Base-by-base conservation (phyloP, 176 grass and related monocot species). In the Ensete ventricosum region DNA sequence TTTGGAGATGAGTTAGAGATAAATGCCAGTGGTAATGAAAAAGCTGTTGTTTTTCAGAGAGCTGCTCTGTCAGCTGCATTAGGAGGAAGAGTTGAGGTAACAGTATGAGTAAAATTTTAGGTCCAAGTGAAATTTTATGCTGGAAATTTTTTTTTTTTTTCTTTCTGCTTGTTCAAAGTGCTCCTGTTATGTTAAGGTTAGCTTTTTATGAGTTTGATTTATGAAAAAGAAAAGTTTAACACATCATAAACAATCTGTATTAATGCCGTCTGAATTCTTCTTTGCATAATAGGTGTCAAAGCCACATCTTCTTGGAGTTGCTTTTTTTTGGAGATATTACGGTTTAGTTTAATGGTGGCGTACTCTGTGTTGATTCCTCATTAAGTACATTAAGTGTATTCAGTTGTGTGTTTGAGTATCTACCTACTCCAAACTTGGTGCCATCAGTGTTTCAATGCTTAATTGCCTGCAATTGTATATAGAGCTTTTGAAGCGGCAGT, bases 101-200 rank as follows among this genome's bases (percentile, higher is more conserved):
- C 94, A 76, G 85, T 88, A 98, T 93, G 94, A 89, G 76, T 82
- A 93, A 88, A 77, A 98, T 98, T 89, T 98, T 90, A 98, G 95
- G 95, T 98, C 83, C 22, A 79, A 25, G 11, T 73, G 73, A 73
- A 78, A 70, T 80, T 81, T 84, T 76, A 68, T 21, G 67, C 7
- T 67, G 25, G 13, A 66, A 66, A 14, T 52, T 9, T 1, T 27
- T 27, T 27, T 2, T 72, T 51, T 23, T 23, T 0, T 51, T 76
- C 55, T 75, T 29, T 57, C 29, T 25, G 53, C 10, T 73, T 21
- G 14, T 76, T 26, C 48, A 71, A 55, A 43, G 64, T 75, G 50
- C 26, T 27, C 26, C 6, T 83, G 52, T 52, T 16, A 27, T 27
- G 1, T 27, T 19, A 25, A 21, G 22, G 22, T 23, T 23, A 23